Conservation (phyloP, 495 filamentous ascomycete species). For the Aspergillus hancockii region DNA sequence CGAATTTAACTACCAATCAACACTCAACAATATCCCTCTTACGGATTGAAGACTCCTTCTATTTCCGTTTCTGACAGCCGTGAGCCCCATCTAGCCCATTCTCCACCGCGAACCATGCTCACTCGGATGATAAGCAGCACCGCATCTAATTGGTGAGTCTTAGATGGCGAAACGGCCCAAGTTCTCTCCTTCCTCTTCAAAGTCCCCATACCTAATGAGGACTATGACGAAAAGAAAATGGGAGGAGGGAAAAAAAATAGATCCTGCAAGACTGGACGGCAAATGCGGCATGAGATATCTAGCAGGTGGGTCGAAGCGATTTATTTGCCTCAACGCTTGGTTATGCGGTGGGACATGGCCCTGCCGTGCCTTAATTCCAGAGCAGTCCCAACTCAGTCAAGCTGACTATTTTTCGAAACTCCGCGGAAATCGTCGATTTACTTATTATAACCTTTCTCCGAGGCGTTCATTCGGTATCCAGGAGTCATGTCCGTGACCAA, state of each 20-base stretch:
- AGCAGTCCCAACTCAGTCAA: not conserved
- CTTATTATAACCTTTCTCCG: conserved; percentile 3
- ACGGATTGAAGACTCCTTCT: not conserved
- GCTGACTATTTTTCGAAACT: not conserved
- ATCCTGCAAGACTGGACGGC: not conserved
- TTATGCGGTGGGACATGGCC: not conserved
- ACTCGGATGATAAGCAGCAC: not conserved
- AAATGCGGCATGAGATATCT: not conserved
- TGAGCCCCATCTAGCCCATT: not conserved
- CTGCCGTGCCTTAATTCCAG: not conserved
- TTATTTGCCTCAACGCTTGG: not conserved
- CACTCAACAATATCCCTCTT: not conserved
- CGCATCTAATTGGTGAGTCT: not conserved
- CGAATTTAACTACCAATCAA: not conserved
- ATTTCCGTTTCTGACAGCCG: not conserved
- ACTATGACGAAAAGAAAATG: not conserved
- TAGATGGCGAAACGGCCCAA: not conserved
- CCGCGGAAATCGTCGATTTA: not conserved
- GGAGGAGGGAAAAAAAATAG: too few relatives aligned
- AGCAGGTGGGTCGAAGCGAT: not conserved
- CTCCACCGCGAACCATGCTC: not conserved
- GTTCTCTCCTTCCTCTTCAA: not conserved
- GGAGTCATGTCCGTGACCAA: not conserved
- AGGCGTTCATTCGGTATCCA: not conserved
- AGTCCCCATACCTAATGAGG: not conserved